These are phyloP conservation scores for Saturnispora ahearnii DNA, from an alignment of 805 yeast species.

Conservation along the genomic window DNA sequence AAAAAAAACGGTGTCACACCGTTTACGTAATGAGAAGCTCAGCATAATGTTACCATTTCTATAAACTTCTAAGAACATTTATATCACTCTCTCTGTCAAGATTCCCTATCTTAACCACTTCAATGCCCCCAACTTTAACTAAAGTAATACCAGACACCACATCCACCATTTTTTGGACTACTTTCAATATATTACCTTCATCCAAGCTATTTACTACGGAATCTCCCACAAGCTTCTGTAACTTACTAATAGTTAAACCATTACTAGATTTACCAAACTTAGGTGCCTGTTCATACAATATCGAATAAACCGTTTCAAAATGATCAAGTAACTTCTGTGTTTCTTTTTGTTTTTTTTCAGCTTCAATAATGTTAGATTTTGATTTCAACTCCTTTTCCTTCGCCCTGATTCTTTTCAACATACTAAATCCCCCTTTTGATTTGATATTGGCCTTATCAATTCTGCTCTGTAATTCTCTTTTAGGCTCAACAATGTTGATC, in stretches of 20 bases:
- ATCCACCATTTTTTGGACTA: neutral
- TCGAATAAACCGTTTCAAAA: neutral
- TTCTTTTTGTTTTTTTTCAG: neutral
- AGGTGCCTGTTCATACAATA: conserved; percentile 5
- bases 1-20: neutral
- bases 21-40: neutral
- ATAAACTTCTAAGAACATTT: neutral
- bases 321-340: neutral
- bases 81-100: conserved; percentile 1
- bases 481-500: neutral
- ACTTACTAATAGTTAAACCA: neutral
- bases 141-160: neutral
- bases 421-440: neutral
- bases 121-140: neutral
- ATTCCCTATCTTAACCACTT: neutral
- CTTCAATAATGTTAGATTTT: neutral
- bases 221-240: conserved; percentile 3
- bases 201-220: neutral
- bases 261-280: neutral
- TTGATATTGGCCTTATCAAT: neutral
- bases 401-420: conserved; percentile 3
- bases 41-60: neutral
- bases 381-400: neutral
- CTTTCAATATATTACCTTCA: neutral
- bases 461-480: neutral